phyloP scores from a whole-genome alignment of 2,329 filamentous ascomycete genomes.

The Colletotrichum euphorbiae region DNA sequence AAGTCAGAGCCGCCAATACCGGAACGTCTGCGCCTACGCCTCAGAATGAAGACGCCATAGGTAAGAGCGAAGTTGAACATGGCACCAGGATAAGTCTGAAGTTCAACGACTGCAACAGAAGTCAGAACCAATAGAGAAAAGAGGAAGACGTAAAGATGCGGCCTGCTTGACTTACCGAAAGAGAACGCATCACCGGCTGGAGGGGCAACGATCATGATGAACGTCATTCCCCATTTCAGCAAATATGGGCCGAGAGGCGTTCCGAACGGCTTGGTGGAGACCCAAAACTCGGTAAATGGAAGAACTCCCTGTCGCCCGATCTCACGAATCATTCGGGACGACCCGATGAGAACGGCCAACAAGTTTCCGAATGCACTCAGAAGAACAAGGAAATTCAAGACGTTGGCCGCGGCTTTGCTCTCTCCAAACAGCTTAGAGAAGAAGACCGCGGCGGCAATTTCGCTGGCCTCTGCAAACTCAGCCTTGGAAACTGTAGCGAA shows the following conservation, averaged over 20 bases:
- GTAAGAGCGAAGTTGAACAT: constrained; percentile 69
- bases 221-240: constrained; percentile 67
- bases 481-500: constrained; percentile 65
- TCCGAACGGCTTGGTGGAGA: constrained; percentile 71
- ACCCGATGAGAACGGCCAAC: constrained; percentile 65
- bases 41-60: constrained; percentile 68
- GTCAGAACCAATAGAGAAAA: too few relatives aligned
- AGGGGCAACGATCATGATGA: constrained; percentile 70
- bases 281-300: constrained; percentile 71
- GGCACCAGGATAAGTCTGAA: constrained; percentile 68
- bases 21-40: constrained; percentile 63
- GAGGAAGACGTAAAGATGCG: too few relatives aligned
- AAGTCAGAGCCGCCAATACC: constrained; percentile 64
- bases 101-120: constrained; percentile 61
- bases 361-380: constrained; percentile 70
- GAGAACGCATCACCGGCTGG: constrained; percentile 74
- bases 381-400: constrained; percentile 67
- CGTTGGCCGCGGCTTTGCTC: constrained; percentile 57
- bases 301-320: constrained; percentile 72
- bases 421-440: constrained; percentile 69
- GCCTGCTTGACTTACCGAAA: constrained; percentile 56
- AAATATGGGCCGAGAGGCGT: constrained; percentile 71
- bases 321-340: constrained; percentile 69
- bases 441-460: constrained; percentile 68
- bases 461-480: constrained; percentile 63